phyloP scores from a whole-genome alignment of 192 early-diverging fungal genomes.

The Haplosporangium gracile region DNA sequence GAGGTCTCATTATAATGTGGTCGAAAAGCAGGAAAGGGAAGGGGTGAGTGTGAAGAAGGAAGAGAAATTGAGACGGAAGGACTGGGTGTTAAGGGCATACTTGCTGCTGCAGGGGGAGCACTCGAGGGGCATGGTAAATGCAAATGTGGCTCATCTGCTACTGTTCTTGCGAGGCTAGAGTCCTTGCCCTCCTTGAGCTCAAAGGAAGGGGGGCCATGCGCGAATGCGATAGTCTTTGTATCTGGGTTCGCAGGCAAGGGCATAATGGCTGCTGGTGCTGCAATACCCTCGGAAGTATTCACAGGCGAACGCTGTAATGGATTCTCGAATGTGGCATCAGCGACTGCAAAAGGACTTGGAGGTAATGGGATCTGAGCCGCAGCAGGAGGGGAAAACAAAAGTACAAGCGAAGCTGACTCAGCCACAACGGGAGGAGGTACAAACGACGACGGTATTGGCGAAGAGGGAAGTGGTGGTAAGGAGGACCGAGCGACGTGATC shows the following conservation, averaged over 20 bases:
- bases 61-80: neutral
- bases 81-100: neutral
- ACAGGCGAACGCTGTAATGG: neutral
- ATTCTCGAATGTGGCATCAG: neutral
- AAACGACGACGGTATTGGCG: constrained; percentile 3
- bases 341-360: neutral
- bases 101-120: constrained; percentile 7
- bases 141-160: constrained; percentile 10
- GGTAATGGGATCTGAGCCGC: neutral
- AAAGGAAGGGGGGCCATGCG: neutral
- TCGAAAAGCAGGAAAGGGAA: neutral
- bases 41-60: neutral
- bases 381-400: constrained; percentile 4
- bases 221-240: neutral
- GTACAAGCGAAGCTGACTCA: too few species aligned
- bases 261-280: constrained; percentile 1
- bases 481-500: neutral
- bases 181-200: neutral
- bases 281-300: neutral
- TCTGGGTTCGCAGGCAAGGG: neutral
- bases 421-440: neutral
- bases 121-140: constrained; percentile 1
- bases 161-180: neutral
- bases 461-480: neutral
- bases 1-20: constrained; percentile 4